Evolutionary conservation across 768 basidiomycete species (phyloP).

Genomic region (Mycena leptocephala): DNA sequence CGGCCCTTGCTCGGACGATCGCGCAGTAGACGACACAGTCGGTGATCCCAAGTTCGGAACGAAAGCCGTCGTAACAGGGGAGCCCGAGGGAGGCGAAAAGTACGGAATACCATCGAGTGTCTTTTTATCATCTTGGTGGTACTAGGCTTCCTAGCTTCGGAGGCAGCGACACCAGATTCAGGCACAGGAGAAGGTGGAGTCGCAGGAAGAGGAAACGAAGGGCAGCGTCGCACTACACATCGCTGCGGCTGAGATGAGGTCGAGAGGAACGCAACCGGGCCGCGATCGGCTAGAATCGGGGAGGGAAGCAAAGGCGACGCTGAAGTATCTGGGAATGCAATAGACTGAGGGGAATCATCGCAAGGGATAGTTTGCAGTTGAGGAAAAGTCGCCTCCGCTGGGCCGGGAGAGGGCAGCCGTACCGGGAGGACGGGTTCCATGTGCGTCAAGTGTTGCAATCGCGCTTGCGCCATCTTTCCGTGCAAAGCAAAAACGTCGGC

Average conservation of each 20-base stretch:
- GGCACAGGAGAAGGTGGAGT: not conserved
- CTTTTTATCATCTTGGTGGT: not conserved
- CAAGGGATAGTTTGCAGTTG: slow-evolving; percentile 7
- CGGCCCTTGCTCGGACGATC: not conserved
- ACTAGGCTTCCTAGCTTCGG: not conserved
- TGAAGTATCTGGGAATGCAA: not conserved
- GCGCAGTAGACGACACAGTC: not conserved
- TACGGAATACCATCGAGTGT: not conserved
- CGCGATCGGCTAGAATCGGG: not conserved
- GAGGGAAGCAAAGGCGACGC: not conserved
- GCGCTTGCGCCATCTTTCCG: not conserved
- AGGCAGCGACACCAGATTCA: not conserved
- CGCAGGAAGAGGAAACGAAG: not conserved
- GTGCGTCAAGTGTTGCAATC: not conserved
- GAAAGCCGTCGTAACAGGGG: not conserved
- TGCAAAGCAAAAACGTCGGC: not conserved
- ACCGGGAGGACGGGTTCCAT: not conserved
- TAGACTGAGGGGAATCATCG: not conserved
- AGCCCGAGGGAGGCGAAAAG: not conserved
- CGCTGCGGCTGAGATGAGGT: not conserved
- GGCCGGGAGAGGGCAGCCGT: not conserved
- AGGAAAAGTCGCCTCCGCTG: no score
- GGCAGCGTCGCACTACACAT: not conserved
- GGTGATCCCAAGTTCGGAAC: not conserved
- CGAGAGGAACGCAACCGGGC: not conserved